Evolutionary conservation across 1,284 basidiomycete genomes (phyloP).

Genomic region (Porodaedalea pini): DNA sequence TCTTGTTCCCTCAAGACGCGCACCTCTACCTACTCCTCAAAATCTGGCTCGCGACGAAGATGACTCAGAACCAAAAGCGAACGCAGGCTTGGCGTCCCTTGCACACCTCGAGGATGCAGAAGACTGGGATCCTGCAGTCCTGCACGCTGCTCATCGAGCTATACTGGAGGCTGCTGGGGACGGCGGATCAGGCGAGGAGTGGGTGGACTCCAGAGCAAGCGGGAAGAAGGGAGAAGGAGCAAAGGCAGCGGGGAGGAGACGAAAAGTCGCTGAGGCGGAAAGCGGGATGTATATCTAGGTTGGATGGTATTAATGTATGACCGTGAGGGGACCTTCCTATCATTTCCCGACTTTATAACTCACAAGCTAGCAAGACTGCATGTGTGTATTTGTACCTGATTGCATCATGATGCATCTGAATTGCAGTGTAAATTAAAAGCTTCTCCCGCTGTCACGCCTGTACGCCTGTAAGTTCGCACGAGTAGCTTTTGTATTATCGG

Average conservation of each 20-base stretch:
- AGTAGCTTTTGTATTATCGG: too few species aligned
- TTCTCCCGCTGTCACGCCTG: too few species aligned
- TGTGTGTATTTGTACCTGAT: too few species aligned
- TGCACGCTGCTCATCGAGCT: constrained; percentile 34
- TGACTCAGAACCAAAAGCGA: not conserved
- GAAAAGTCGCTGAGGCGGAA: constrained; percentile 40
- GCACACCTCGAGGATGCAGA: not conserved
- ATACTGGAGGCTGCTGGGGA: constrained; percentile 34
- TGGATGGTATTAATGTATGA: not conserved
- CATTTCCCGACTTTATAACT: not conserved
- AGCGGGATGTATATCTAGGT: constrained; percentile 55
- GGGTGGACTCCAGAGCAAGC: constrained; percentile 17
- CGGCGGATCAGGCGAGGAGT: not conserved
- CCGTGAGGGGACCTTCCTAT: not conserved
- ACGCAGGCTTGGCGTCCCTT: not conserved
- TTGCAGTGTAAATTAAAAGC: too few species aligned
- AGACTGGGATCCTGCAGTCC: constrained; percentile 9
- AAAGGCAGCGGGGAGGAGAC: constrained; percentile 5
- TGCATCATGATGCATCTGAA: too few species aligned
- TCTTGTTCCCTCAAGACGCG: constrained; percentile 50
- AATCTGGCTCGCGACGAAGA: not conserved
- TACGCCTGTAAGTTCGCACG: too few species aligned
- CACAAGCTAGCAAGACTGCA: too few species aligned
- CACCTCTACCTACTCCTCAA: constrained; percentile 29
- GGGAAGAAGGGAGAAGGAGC: constrained; percentile 13